A percentile compares a stretch with the other conserved stretches of the same genome.
Evolutionary conservation across 2,329 filamentous ascomycete genomes (phyloP).

Genomic region (Botryosphaeria dothidea): DNA sequence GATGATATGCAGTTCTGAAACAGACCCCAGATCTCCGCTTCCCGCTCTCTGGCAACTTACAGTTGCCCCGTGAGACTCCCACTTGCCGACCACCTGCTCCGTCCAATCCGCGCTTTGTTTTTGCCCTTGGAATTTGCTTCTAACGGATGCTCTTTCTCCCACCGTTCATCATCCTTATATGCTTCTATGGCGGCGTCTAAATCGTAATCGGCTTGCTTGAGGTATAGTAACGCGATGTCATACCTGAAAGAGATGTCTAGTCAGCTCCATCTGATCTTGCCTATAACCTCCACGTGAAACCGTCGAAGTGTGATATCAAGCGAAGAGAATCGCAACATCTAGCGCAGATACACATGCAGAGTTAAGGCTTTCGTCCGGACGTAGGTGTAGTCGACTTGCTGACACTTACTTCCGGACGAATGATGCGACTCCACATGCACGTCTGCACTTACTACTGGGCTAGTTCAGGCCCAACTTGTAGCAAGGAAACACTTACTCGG

Average conservation of each 20-base stretch:
- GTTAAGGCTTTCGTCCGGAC: no score
- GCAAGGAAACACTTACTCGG: conserved; percentile 57
- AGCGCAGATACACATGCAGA: no score
- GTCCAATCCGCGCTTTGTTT: conserved; percentile 29
- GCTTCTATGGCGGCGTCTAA: conserved; percentile 63
- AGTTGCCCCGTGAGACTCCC: conserved; percentile 38
- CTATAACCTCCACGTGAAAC: background rate
- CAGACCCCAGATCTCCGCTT: conserved; percentile 3
- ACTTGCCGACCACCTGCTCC: conserved; percentile 38
- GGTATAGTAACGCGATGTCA: conserved; percentile 72
- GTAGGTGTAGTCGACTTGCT: no score
- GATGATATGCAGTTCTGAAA: conserved; percentile 14
- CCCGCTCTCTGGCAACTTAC: conserved; percentile 20
- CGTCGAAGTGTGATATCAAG: background rate
- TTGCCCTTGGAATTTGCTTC: conserved; percentile 50
- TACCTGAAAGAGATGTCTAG: conserved; percentile 46
- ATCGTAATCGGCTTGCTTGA: conserved; percentile 69
- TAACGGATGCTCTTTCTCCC: conserved; percentile 70
- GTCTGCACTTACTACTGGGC: no score
- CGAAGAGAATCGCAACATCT: no score
- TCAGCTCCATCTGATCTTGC: background rate
- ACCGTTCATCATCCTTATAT: conserved; percentile 71
- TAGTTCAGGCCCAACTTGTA: no score
- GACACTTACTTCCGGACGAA: no score
- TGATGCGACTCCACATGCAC: no score